Conservation (phyloP, 1,139 yeast genomes). For the Sugiyamaella xylanicola region DNA sequence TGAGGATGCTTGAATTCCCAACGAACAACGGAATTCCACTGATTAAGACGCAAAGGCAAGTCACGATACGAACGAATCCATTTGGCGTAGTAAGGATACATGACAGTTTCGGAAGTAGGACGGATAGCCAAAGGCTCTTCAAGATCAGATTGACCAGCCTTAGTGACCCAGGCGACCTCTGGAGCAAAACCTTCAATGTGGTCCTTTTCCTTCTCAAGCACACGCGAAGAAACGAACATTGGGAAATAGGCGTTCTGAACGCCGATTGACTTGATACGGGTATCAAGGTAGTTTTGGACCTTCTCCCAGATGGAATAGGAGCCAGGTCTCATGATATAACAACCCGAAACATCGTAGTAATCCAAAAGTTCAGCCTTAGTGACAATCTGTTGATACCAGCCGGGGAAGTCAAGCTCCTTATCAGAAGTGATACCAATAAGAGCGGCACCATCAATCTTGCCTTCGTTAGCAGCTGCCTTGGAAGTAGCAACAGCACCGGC, state of each 20-base stretch:
- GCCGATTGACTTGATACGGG: conserved; percentile 78
- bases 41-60: conserved; percentile 92
- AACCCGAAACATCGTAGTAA: conserved; percentile 97
- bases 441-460: conserved; percentile 79
- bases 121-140: conserved; percentile 99
- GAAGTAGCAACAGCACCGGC: conserved; percentile 38
- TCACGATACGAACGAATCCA: conserved; percentile 99
- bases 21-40: conserved; percentile 99
- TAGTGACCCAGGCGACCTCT: conserved; percentile 99
- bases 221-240: conserved; percentile 92
- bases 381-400: conserved; percentile 95
- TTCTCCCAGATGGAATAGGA: conserved; percentile 95
- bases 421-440: conserved; percentile 95
- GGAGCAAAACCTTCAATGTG: conserved; percentile 99
- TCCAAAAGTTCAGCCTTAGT: conserved; percentile 98
- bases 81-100: conserved; percentile 99
- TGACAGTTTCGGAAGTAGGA: conserved; percentile 99
- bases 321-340: conserved; percentile 96
- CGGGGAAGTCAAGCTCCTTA: conserved; percentile 86
- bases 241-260: conserved; percentile 97
- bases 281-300: conserved; percentile 86
- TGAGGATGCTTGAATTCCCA: conserved; percentile 99
- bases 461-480: conserved; percentile 17
- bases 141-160: conserved; percentile 89
- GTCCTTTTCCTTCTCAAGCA: conserved; percentile 95